Base-by-base conservation (phyloP, 176 grass and related monocot species). In the Hyparrhenia diplandra region DNA sequence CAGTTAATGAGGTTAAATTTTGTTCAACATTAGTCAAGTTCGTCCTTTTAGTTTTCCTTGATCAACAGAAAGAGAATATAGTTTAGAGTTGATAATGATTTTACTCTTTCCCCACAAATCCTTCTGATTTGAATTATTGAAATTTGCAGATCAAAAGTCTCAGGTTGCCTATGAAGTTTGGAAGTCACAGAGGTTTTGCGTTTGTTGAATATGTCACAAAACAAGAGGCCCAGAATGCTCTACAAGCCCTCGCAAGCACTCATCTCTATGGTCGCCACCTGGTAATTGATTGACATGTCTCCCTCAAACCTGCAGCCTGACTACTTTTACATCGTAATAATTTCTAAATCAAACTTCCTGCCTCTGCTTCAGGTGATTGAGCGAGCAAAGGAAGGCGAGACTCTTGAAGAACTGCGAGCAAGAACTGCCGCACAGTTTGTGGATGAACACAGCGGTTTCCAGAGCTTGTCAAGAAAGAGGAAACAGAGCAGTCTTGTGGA, bases 111-210 rank as follows among this genome's bases (percentile, higher is more conserved):
- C 1, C 21, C 54, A 37, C 13, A 13, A 1, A 61, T 2, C n/a
- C n/a, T n/a, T n/a, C n/a, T n/a, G n/a, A n/a, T n/a, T n/a, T n/a
- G n/a, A n/a, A 46, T 75, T 28, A 37, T 67, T 40, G 71, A 23
- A 58, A 58, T 47, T 78, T 73, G 84, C 81, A 98, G 92, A 84
- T 95, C 74, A 95, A 93, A 85, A 93, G 92, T 57, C 73, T 95
- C 70, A 93, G 90, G 69, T 85, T 98, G 79, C 95, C 92, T 63
- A 87, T 93, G 92, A 98, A 98, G 83, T 91, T 98, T 84, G 88
- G 84, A 29, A 91, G 72, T 36, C 95, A 98, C 80, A 95, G 92
- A 77, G 95, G 92, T 85, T 95, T 95, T n/a, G 95, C 88, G 5
- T 98, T 98, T 76, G 88, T 98, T 31, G 92, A 98, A 57, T 95